phyloP scores from a whole-genome alignment of 441 rosid species.

The Euphorbia schlechtendalii region DNA sequence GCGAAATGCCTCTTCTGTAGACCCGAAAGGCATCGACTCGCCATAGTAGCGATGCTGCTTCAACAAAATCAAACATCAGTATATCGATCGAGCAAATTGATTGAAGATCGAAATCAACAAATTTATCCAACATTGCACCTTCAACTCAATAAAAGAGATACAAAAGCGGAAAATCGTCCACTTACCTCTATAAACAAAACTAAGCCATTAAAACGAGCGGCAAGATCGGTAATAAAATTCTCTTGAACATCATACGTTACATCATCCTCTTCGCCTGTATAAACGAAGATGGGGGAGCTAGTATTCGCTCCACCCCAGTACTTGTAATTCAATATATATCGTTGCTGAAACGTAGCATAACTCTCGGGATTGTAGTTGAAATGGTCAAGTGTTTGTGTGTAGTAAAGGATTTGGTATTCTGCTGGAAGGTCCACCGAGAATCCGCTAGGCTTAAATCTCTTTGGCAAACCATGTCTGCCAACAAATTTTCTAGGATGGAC shows the following conservation, averaged over 20 bases:
- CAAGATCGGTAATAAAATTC: slow-evolving; percentile 21
- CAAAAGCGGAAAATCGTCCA: no score
- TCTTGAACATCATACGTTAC: not conserved
- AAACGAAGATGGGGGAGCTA: slow-evolving; percentile 33
- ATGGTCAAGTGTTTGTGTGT: slow-evolving; percentile 38
- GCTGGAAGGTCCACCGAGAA: not conserved
- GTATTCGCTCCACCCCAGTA: slow-evolving; percentile 35
- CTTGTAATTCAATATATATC: slow-evolving; percentile 29
- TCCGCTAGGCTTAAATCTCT: not conserved
- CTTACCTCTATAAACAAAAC: slow-evolving; percentile 31
- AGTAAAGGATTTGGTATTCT: slow-evolving; percentile 20
- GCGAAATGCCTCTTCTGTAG: slow-evolving; percentile 19
- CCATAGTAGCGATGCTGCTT: slow-evolving; percentile 42
- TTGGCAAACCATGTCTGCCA: not conserved
- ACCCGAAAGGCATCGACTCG: slow-evolving; percentile 34
- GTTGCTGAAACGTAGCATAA: slow-evolving; percentile 32
- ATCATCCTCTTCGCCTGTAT: slow-evolving; percentile 22
- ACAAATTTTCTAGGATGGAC: slow-evolving; percentile 9
- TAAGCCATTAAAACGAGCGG: slow-evolving; percentile 29
- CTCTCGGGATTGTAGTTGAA: slow-evolving; percentile 40
- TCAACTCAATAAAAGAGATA: no score
- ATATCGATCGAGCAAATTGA: no score
- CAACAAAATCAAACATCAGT: not conserved
- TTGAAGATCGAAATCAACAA: no score
- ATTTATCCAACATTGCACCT: no score